Percentiles rank a stretch among this genome's conserved stretches.
These are phyloP conservation scores for Puccinellia tenuiflora DNA, from an alignment of 176 grass and related monocot species.

Conservation along the genomic window DNA sequence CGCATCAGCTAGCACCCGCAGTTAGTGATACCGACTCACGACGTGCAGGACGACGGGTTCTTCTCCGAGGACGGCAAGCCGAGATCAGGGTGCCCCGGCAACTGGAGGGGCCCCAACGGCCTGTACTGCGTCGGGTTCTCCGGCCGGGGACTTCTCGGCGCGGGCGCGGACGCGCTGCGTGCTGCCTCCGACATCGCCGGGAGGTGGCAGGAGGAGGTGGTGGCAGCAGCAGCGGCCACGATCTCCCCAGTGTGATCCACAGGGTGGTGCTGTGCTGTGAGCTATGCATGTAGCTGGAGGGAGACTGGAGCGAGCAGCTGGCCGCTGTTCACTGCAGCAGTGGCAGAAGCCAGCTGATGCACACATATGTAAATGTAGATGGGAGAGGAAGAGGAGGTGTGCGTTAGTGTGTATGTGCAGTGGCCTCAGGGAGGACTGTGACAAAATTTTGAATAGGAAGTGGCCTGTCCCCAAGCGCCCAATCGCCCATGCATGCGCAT, in stretches of 20 bases:
- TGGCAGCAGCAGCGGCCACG: conserved; percentile 5
- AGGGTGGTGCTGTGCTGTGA: neutral
- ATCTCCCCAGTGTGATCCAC: conserved; percentile 36
- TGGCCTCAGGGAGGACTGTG: conserved; percentile 8
- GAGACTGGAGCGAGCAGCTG: conserved; percentile 26
- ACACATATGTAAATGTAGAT: neutral
- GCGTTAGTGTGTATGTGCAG: conserved; percentile 27
- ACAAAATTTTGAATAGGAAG: conserved; percentile 49
- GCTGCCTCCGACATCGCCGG: conserved; percentile 70
- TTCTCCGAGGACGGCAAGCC: conserved; percentile 71
- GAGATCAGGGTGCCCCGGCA: conserved; percentile 35
- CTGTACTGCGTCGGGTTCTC: conserved; percentile 88
- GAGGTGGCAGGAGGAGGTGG: conserved; percentile 34
- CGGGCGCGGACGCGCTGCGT: conserved; percentile 56
- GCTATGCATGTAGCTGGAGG: conserved; percentile 27
- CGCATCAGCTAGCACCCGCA: neutral
- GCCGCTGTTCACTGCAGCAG: conserved; percentile 11
- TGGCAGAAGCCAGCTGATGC: conserved; percentile 3
- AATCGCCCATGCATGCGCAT: conserved; percentile 19
- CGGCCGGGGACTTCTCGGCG: conserved; percentile 69
- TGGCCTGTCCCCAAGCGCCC: conserved; percentile 37
- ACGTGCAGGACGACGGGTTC: conserved; percentile 41
- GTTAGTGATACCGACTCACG: neutral
- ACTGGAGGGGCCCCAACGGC: conserved; percentile 65
- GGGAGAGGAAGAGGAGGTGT: neutral